phyloP scores from a whole-genome alignment of 768 basidiomycete species.

The Leucocoprinus leucothites region DNA sequence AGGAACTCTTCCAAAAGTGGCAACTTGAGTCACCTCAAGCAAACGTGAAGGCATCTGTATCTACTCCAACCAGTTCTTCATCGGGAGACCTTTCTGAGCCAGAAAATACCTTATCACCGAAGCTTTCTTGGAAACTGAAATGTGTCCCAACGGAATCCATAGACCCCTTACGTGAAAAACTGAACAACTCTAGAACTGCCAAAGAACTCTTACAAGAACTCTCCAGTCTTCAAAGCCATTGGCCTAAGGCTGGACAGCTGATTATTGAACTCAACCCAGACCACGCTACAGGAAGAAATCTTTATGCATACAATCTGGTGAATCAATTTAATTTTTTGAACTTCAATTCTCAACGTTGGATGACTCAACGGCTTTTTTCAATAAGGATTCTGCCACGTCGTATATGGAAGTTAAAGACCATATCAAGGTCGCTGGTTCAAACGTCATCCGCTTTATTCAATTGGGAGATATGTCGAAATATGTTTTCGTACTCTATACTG shows the following conservation, averaged over 20 bases:
- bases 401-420: conserved; percentile 29
- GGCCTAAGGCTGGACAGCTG: conserved; percentile 45
- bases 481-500: conserved; percentile 43
- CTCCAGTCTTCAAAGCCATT: conserved; percentile 25
- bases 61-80: not conserved
- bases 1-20: conserved; percentile 32
- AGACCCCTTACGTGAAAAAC: conserved; percentile 17
- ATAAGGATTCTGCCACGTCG: conserved; percentile 4
- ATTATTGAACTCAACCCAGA: conserved; percentile 44
- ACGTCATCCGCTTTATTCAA: conserved; percentile 49
- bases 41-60: not conserved
- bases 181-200: conserved; percentile 15
- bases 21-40: conserved; percentile 14
- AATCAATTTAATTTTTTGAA: conserved; percentile 14
- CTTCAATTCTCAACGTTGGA: not conserved
- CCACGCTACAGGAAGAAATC: conserved; percentile 28
- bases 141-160: conserved; percentile 28
- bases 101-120: not conserved
- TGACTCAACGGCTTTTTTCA: not conserved
- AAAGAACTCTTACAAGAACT: conserved; percentile 24
- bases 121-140: conserved; percentile 30
- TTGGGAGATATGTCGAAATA: conserved; percentile 37
- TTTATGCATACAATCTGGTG: conserved; percentile 44
- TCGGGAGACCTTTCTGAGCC: not conserved
- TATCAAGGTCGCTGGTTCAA: conserved; percentile 37